These are phyloP conservation scores for Tetrahymena malaccensis DNA, from an alignment of 73 alveolate species.

Conservation along the genomic window DNA sequence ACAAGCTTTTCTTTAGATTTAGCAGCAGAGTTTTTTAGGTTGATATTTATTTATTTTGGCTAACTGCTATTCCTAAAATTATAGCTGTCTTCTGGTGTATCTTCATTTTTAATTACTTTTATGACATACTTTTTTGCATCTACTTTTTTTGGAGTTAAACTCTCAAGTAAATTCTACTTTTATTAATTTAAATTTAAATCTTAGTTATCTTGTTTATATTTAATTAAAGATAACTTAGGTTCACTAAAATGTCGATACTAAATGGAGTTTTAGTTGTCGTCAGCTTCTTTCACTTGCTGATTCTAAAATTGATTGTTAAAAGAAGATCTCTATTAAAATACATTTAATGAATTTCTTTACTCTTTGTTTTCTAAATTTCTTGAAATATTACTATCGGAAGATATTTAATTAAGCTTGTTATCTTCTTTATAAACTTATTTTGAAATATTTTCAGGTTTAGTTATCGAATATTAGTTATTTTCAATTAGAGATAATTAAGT, in stretches of 20 bases:
- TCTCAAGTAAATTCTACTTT: neutral
- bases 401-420: neutral
- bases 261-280: too few species aligned
- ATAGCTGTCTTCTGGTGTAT: neutral
- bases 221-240: neutral
- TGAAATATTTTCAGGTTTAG: neutral
- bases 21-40: neutral
- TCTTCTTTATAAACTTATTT: neutral
- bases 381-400: too few species aligned
- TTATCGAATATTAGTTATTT: too few species aligned
- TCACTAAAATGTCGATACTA: neutral
- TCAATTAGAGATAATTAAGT: neutral
- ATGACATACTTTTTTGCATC: neutral
- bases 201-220: neutral
- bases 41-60: neutral
- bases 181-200: neutral
- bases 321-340: neutral
- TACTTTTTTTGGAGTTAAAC: neutral
- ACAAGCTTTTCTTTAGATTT: neutral
- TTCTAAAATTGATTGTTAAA: neutral
- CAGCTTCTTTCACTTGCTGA: neutral
- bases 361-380: neutral
- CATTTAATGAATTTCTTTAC: too few species aligned
- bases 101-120: neutral
- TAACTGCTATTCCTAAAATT: neutral